These are phyloP conservation scores for Solanum clarkiae DNA, from an alignment of 257 asterid genomes.

Conservation along the genomic window DNA sequence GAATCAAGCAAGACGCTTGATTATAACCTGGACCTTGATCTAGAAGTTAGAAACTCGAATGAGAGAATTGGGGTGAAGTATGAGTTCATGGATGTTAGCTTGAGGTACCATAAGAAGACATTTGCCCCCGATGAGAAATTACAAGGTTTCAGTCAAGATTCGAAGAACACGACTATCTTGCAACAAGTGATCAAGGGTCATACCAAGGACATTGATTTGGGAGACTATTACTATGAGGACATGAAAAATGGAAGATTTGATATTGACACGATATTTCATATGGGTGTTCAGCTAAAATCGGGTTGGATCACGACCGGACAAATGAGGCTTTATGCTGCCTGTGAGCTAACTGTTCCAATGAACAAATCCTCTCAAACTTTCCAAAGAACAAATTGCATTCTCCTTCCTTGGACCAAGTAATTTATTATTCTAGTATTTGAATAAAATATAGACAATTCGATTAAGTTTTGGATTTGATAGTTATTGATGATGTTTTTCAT, in stretches of 20 bases:
- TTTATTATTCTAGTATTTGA: too few species aligned
- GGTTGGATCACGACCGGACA: slow-evolving; percentile 28
- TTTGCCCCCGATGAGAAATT: slow-evolving; percentile 9
- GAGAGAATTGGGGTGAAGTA: slow-evolving; percentile 59
- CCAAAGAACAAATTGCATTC: slow-evolving; percentile 32
- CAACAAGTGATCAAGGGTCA: slow-evolving; percentile 29
- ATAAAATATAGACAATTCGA: too few species aligned
- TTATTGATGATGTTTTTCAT: too few species aligned
- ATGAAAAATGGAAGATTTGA: slow-evolving; percentile 15
- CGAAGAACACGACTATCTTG: slow-evolving; percentile 24
- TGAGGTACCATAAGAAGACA: slow-evolving; percentile 38
- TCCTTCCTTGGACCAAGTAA: not conserved
- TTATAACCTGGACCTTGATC: slow-evolving; percentile 45
- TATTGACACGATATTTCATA: slow-evolving; percentile 34
- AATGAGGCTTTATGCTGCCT: slow-evolving; percentile 48
- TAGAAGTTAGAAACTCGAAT: slow-evolving; percentile 73
- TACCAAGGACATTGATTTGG: slow-evolving; percentile 10
- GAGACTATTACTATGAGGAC: slow-evolving; percentile 23
- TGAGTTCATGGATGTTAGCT: slow-evolving; percentile 56
- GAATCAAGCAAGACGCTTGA: slow-evolving; percentile 37
- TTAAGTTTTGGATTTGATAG: too few species aligned
- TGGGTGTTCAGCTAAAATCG: slow-evolving; percentile 36
- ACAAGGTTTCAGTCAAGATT: slow-evolving; percentile 43
- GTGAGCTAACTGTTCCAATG: slow-evolving; percentile 43
- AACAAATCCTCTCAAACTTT: slow-evolving; percentile 24